Percentiles rank a stretch among this genome's conserved stretches.
Conservation (phyloP, 768 basidiomycete genomes). For the Mycena filopes region DNA sequence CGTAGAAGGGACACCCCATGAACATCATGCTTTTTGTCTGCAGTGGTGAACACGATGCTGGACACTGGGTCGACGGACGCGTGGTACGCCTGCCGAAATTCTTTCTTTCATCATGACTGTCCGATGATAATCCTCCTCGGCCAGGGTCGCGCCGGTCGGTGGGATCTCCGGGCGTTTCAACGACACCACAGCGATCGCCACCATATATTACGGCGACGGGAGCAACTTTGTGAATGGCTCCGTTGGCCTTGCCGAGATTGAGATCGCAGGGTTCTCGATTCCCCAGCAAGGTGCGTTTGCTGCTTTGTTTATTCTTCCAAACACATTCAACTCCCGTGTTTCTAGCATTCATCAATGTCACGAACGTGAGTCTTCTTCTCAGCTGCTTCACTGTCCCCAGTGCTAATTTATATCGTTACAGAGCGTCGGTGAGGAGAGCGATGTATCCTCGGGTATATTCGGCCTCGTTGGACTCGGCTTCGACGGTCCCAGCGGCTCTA, state of each 20-base stretch:
- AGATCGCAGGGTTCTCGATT: slow-evolving; percentile 43
- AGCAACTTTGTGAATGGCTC: slow-evolving; percentile 47
- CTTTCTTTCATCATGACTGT: background rate
- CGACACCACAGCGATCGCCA: slow-evolving; percentile 42
- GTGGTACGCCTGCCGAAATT: slow-evolving; percentile 39
- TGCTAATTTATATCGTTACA: slow-evolving; percentile 4
- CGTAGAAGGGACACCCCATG: background rate
- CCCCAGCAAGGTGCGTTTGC: slow-evolving; percentile 35
- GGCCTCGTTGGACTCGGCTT: slow-evolving; percentile 51
- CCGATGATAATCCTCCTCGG: background rate
- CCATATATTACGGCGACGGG: slow-evolving; percentile 49
- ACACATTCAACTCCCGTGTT: background rate
- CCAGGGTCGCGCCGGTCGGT: slow-evolving; percentile 48
- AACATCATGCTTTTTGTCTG: background rate
- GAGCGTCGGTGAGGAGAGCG: slow-evolving; percentile 26
- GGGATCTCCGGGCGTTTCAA: slow-evolving; percentile 46
- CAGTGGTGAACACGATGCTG: slow-evolving; percentile 46
- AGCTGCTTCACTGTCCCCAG: background rate
- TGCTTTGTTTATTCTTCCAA: no score
- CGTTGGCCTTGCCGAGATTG: slow-evolving; percentile 45
- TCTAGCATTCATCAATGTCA: slow-evolving; percentile 48
- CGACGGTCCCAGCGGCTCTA: slow-evolving; percentile 37
- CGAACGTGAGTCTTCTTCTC: slow-evolving; percentile 13
- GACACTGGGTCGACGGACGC: slow-evolving; percentile 53
- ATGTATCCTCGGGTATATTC: slow-evolving; percentile 36